phyloP scores from a whole-genome alignment of 2,329 filamentous ascomycete genomes.

The Fusarium coicis region DNA sequence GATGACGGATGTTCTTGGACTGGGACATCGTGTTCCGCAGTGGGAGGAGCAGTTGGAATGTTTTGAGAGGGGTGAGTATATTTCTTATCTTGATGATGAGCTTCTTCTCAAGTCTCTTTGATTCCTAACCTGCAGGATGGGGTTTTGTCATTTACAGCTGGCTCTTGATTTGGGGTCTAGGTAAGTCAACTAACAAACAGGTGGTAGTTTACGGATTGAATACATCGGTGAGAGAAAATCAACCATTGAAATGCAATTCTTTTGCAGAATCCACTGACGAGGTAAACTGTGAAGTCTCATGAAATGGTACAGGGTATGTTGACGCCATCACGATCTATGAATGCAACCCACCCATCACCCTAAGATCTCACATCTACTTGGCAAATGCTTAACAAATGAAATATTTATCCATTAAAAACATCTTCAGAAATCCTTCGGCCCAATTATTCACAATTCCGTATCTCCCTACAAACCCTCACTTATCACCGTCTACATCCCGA shows the following conservation, averaged over 20 bases:
- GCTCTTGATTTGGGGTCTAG: background rate
- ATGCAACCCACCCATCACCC: background rate
- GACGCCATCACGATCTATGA: background rate
- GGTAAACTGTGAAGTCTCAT: background rate
- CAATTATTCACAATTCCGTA: no score
- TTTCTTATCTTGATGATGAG: slow-evolving; percentile 25
- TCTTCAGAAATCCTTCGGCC: background rate
- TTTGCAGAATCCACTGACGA: no score
- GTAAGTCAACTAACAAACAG: background rate
- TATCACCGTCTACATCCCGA: background rate
- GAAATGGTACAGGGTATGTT: background rate
- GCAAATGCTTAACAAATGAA: background rate
- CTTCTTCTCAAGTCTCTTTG: background rate
- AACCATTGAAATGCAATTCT: no score
- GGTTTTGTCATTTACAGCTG: fast-evolving
- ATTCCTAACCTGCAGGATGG: fast-evolving
- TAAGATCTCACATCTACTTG: background rate
- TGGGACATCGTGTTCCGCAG: slow-evolving; percentile 28
- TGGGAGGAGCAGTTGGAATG: slow-evolving; percentile 36
- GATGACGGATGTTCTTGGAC: slow-evolving; percentile 2
- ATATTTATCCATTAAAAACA: background rate
- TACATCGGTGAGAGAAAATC: no score
- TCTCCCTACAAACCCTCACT: no score
- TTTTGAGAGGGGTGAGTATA: slow-evolving; percentile 14
- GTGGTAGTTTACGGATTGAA: no score